Evolutionary conservation across 2,329 filamentous ascomycete species (phyloP).

Genomic region (Pseudogymnoascus sp.): DNA sequence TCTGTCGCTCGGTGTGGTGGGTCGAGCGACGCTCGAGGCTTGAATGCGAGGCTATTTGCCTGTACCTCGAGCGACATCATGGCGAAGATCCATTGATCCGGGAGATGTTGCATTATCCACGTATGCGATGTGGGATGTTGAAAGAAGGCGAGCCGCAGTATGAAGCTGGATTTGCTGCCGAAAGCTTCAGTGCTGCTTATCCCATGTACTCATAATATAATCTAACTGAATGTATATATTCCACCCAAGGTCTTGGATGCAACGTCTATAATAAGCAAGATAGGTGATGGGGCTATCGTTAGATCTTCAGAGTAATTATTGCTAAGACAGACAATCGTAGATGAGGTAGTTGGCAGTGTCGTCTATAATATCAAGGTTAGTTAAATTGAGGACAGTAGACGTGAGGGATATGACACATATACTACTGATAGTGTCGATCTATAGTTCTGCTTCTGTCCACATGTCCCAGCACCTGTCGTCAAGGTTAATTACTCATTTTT

Average conservation of each 20-base stretch:
- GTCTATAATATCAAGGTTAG: no score
- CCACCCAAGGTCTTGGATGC: background rate
- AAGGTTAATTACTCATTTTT: no score
- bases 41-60: constrained; percentile 43
- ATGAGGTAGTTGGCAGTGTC: no score
- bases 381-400: no score
- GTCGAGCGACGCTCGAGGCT: constrained; percentile 37
- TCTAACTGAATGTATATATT: background rate
- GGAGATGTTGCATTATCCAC: constrained; percentile 18
- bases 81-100: constrained; percentile 14
- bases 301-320: no score
- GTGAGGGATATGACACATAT: no score
- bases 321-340: no score
- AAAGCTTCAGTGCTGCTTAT: background rate
- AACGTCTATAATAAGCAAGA: background rate
- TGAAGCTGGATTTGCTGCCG: background rate
- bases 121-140: background rate
- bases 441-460: no score
- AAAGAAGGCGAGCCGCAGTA: background rate
- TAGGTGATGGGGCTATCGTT: no score
- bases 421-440: no score
- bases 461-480: no score
- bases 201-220: background rate
- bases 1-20: constrained; percentile 42
- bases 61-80: constrained; percentile 34